Evolutionary conservation across 108 stramenopile genomes (phyloP).

Genomic region (Skeletonema costatum): DNA sequence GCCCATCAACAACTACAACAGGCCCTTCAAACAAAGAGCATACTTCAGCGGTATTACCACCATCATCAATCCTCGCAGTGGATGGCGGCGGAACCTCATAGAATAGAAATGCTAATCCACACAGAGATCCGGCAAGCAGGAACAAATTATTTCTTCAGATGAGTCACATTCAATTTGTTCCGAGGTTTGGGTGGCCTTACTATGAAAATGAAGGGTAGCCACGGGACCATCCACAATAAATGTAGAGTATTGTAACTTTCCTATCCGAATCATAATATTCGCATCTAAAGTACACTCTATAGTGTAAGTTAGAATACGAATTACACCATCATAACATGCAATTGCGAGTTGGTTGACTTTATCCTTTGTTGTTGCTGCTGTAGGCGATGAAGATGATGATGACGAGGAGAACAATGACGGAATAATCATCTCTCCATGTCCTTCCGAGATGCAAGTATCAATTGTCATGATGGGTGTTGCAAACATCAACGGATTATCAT

Average conservation of each 20-base stretch:
- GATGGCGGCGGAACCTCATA: conserved; percentile 27
- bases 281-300: background rate
- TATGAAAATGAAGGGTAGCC: conserved; percentile 39
- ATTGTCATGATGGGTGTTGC: conserved; percentile 37
- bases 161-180: background rate
- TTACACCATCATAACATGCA: conserved; percentile 41
- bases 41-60: background rate
- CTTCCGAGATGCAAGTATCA: conserved; percentile 16
- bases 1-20: conserved; percentile 40
- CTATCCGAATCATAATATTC: background rate
- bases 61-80: background rate
- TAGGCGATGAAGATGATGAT: background rate
- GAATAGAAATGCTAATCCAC: conserved; percentile 52
- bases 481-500: conserved; percentile 27
- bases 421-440: background rate
- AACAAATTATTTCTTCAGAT: conserved; percentile 1
- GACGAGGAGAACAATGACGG: background rate
- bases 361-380: background rate
- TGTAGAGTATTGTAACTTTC: conserved; percentile 13
- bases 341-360: conserved; percentile 24
- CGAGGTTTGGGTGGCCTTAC: background rate
- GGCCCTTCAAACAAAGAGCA: conserved; percentile 33
- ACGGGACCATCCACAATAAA: conserved; percentile 49
- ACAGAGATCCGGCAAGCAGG: conserved; percentile 44
- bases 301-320: conserved; percentile 31